Evolutionary conservation across 768 basidiomycete genomes (phyloP).

Genomic region (Porphyrellus cyaneotinctus): DNA sequence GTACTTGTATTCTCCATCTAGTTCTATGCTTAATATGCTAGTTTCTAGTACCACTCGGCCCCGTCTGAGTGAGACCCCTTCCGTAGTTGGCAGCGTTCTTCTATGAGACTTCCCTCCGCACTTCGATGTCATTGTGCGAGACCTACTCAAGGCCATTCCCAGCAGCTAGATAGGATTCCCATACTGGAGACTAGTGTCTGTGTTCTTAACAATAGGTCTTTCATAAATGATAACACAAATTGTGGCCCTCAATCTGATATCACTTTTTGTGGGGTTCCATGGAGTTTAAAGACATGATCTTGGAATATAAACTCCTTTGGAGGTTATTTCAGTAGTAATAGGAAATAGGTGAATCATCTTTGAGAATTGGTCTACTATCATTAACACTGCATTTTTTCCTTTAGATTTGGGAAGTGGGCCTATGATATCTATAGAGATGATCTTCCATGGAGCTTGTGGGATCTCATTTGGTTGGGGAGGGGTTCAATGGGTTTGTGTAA

Average conservation of each 20-base stretch:
- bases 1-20: too few relatives aligned
- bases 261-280: not conserved
- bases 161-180: too few relatives aligned
- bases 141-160: too few relatives aligned
- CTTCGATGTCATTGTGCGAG: too few relatives aligned
- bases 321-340: not conserved
- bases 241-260: not conserved
- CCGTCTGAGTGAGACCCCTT: too few relatives aligned
- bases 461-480: not conserved
- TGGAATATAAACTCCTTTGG: slow-evolving; percentile 17
- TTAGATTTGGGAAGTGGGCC: slow-evolving; percentile 3
- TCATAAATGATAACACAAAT: not conserved
- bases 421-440: not conserved
- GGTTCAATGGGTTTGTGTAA: too few relatives aligned
- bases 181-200: too few relatives aligned
- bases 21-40: too few relatives aligned
- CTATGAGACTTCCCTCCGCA: too few relatives aligned
- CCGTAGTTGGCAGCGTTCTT: too few relatives aligned
- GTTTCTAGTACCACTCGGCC: too few relatives aligned
- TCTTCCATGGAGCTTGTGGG: not conserved
- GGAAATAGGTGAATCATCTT: slow-evolving; percentile 20
- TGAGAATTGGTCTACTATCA: slow-evolving; percentile 7
- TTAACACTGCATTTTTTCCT: slow-evolving; percentile 11
- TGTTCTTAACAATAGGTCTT: not conserved
- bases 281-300: not conserved